Percentiles rank a stretch among this genome's conserved stretches.
Evolutionary conservation across 306 rosid genomes (phyloP).

Genomic region (Cucumis melo): DNA sequence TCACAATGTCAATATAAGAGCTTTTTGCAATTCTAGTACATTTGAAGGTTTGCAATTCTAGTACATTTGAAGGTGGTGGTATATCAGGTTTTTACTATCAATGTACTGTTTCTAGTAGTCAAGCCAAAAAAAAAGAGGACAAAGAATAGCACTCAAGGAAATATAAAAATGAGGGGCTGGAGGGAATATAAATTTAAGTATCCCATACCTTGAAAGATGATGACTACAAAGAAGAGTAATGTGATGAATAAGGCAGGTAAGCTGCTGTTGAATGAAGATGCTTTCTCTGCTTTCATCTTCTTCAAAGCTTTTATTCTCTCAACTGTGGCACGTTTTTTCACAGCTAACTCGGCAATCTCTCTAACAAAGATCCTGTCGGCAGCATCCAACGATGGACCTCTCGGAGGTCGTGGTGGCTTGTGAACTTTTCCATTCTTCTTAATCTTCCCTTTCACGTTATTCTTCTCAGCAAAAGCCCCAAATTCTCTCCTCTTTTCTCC

Average conservation of each 20-base stretch:
- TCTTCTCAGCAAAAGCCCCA: slow-evolving; percentile 5
- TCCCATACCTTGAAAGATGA: slow-evolving; percentile 44
- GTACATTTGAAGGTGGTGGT: neutral
- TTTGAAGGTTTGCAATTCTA: neutral
- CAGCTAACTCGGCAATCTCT: slow-evolving; percentile 48
- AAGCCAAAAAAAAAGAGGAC: neutral
- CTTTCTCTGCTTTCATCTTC: slow-evolving; percentile 40
- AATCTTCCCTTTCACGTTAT: slow-evolving; percentile 11
- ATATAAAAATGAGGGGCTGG: neutral
- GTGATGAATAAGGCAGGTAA: slow-evolving; percentile 53
- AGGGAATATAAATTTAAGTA: neutral
- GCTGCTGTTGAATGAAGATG: slow-evolving; percentile 24
- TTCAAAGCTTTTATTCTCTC: slow-evolving; percentile 40
- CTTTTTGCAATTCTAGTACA: neutral
- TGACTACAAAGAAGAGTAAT: slow-evolving; percentile 32
- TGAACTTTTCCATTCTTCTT: slow-evolving; percentile 32
- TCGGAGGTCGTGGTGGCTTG: slow-evolving; percentile 67
- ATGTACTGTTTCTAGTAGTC: neutral
- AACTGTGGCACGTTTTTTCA: slow-evolving; percentile 46
- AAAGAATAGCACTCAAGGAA: too few species aligned
- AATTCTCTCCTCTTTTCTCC: slow-evolving; percentile 12
- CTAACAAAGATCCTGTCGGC: slow-evolving; percentile 49
- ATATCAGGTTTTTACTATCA: neutral
- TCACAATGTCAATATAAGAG: neutral
- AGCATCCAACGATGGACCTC: slow-evolving; percentile 52